Base-by-base conservation (phyloP, 352 stramenopile species). In the Phytophthora idaei region DNA sequence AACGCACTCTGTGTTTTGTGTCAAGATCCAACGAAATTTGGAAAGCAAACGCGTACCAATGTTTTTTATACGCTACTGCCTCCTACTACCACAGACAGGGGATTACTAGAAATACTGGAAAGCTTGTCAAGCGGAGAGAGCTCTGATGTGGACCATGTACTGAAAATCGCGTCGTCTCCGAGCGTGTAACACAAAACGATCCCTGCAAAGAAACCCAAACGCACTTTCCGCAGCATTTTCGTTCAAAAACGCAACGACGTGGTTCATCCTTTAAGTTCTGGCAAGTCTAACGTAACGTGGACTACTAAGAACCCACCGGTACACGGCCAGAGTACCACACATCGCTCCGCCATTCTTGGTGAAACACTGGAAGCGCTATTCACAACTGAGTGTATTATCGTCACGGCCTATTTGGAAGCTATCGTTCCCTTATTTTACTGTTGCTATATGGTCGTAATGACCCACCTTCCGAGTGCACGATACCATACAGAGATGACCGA, bases 401-500 rank as follows among this genome's bases (percentile, higher is more conserved):
- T 78, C 6, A 56, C 72, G 11, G 73, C 78, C 27, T 84, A 80
- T 45, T 51, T 73, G 39, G 73, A 84, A 15, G 56, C 67, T 4
- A 59, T 84, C 32, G 67, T 84, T 21, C 67, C 76, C 0, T 48
- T 77, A 2, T 69, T 80, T 47, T 81, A 79, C 44, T 65, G 36
- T 14, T 69, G 42, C 14, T 73, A 51, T 11, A 64, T 69, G 47
- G 1, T 57, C 1, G 55, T 64, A 10, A 69, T 80, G 69, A 29
- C 61, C 1, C 36, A 61, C 1, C 53, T 79, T 7, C 67, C 73
- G 0, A 77, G 68, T 36, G 31, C 52, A 11, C 44, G n/a, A 2
- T 69, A 69, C 12, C 61, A 69, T 17, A 64, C 28, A 0, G 61
- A 69, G n/a, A 59, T 79, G n/a, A 14, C 51, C 11, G 27, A 41